Evolutionary conservation across 495 filamentous ascomycete genomes (phyloP), one percentile per base, ranked within the genome.

Genomic region (Hypoxylon lienhwacheense): DNA sequence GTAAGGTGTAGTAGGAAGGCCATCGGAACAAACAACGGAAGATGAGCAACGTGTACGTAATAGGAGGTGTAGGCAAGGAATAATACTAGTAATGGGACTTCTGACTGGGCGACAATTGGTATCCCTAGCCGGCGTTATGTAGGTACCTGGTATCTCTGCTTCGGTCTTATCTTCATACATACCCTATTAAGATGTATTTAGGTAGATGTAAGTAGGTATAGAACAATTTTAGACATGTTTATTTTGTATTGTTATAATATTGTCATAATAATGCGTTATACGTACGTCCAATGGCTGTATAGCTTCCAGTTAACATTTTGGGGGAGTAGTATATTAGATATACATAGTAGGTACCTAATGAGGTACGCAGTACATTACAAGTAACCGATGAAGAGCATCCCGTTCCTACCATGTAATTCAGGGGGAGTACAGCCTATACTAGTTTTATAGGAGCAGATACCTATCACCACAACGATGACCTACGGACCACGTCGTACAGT

Each of bases 401-500:
- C 31, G 37, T 34, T 22, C 37, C n/a, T n/a, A n/a, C n/a, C n/a
- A n/a, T n/a, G n/a, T n/a, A n/a, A n/a, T n/a, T n/a, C n/a, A n/a
- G n/a, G n/a, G n/a, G n/a, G n/a, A n/a, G n/a, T n/a, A n/a, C n/a
- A n/a, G n/a, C n/a, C n/a, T n/a, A n/a, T n/a, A n/a, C n/a, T n/a
- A n/a, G n/a, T n/a, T n/a, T n/a, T n/a, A n/a, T n/a, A n/a, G n/a
- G n/a, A n/a, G n/a, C n/a, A n/a, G n/a, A n/a, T n/a, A n/a, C n/a
- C n/a, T n/a, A n/a, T n/a, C n/a, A n/a, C n/a, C n/a, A n/a, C n/a
- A n/a, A n/a, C n/a, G n/a, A n/a, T n/a, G n/a, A n/a, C n/a, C n/a
- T n/a, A 53, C 49, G 43, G 55, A 53, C 48, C 48, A 59, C 36
- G 48, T 53, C 33, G 37, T 59, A 53, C 37, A 44, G 49, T 49